These are phyloP conservation scores for Penicillium polonicum DNA, from an alignment of 2,329 filamentous ascomycete species.

Conservation along the genomic window DNA sequence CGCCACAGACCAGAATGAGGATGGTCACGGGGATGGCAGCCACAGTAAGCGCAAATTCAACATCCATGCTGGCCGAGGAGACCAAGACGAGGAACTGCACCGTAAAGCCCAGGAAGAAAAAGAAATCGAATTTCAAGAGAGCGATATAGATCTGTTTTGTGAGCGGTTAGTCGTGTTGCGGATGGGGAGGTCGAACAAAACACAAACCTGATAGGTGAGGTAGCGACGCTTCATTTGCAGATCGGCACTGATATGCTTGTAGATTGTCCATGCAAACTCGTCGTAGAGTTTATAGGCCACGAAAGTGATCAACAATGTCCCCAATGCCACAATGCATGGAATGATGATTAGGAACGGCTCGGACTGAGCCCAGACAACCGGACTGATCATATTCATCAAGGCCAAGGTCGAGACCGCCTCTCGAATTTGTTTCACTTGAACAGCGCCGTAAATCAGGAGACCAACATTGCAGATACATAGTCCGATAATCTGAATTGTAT, in stretches of 20 bases:
- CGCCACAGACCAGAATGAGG: slow-evolving; percentile 78
- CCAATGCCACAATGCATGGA: slow-evolving; percentile 76
- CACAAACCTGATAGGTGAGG: slow-evolving; percentile 83
- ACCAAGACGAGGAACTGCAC: slow-evolving; percentile 97
- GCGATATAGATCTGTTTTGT: slow-evolving; percentile 88
- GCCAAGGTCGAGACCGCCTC: slow-evolving; percentile 64
- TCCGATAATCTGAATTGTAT: slow-evolving; percentile 97
- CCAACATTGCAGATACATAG: slow-evolving; percentile 90
- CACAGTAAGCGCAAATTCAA: slow-evolving; percentile 83
- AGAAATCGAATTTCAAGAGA: slow-evolving; percentile 97
- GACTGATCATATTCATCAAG: slow-evolving; percentile 45
- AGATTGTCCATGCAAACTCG: slow-evolving; percentile 98
- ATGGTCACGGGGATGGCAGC: slow-evolving; percentile 91
- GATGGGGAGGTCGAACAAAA: background rate
- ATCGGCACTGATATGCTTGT: slow-evolving; percentile 98
- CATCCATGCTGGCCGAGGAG: slow-evolving; percentile 62
- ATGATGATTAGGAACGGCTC: slow-evolving; percentile 79
- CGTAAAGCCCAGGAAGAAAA: slow-evolving; percentile 99
- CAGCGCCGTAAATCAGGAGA: slow-evolving; percentile 85
- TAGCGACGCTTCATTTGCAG: slow-evolving; percentile 95
- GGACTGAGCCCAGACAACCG: slow-evolving; percentile 65
- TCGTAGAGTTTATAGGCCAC: slow-evolving; percentile 95
- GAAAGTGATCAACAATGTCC: slow-evolving; percentile 70
- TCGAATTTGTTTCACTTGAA: slow-evolving; percentile 87
- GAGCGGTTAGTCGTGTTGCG: slow-evolving; percentile 20